These are phyloP conservation scores for Vaccinium myrtillus DNA, from an alignment of 148 eudicot species.

Conservation along the genomic window DNA sequence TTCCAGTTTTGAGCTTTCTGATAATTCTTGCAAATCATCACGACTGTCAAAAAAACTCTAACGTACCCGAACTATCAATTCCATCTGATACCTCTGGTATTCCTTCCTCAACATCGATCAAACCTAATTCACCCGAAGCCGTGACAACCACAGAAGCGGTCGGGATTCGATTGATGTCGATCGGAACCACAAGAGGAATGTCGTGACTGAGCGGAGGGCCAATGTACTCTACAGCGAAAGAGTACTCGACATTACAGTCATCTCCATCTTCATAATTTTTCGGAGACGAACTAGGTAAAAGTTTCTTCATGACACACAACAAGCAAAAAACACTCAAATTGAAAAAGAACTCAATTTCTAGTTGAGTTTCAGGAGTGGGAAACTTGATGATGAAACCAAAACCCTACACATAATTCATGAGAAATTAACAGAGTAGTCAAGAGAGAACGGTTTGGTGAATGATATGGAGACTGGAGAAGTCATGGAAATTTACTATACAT, in stretches of 20 bases:
- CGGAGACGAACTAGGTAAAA: constrained; percentile 33
- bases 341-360: not conserved
- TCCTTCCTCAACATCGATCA: constrained; percentile 10
- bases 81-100: constrained; percentile 24
- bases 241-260: constrained; percentile 48
- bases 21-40: constrained; percentile 50
- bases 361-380: not conserved
- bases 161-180: constrained; percentile 55
- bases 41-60: constrained; percentile 61
- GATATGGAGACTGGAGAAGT: not conserved
- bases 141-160: constrained; percentile 46
- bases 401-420: not conserved
- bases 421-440: not conserved
- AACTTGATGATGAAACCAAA: not conserved
- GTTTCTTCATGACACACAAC: constrained; percentile 18
- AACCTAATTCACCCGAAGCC: constrained; percentile 16
- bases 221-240: constrained; percentile 72
- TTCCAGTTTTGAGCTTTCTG: constrained; percentile 53
- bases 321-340: not conserved
- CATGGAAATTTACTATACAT: not conserved
- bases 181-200: constrained; percentile 56
- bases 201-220: constrained; percentile 60
- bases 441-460: not conserved
- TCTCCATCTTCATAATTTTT: constrained; percentile 22
- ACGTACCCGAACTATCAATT: constrained; percentile 48